A percentile compares a stretch with the other conserved stretches of the same genome.
phyloP scores from a whole-genome alignment of 768 basidiomycete species.

The Mrakia frigida region DNA sequence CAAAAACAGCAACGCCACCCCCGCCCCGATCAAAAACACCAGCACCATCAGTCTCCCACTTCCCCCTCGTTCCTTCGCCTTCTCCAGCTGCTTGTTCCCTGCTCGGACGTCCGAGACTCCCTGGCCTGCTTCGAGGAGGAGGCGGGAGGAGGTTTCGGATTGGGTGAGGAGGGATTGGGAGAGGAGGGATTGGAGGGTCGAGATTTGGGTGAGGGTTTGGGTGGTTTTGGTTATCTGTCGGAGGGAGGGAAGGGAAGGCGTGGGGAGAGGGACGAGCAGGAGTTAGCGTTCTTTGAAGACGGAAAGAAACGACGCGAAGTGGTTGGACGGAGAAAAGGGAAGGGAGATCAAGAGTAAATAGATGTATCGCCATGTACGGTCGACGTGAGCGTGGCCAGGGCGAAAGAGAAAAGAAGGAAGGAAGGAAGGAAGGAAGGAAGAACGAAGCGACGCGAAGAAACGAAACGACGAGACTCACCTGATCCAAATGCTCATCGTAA shows the following conservation, averaged over 20 bases:
- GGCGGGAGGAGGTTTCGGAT: constrained; percentile 82
- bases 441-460: background rate
- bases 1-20: constrained; percentile 82
- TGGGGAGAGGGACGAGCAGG: background rate
- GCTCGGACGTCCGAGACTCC: constrained; percentile 79
- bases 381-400: too few species aligned
- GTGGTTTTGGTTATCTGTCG: constrained; percentile 7
- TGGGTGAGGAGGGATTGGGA: constrained; percentile 78
- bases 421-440: background rate
- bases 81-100: constrained; percentile 82
- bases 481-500: constrained; percentile 19
- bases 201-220: constrained; percentile 51
- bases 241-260: background rate
- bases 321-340: background rate
- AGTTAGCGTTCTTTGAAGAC: background rate
- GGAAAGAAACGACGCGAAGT: background rate
- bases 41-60: constrained; percentile 86
- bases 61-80: constrained; percentile 77
- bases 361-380: too few species aligned
- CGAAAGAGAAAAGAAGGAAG: background rate
- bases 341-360: too few species aligned
- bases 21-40: constrained; percentile 86
- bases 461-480: constrained; percentile 5
- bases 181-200: constrained; percentile 84
- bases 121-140: constrained; percentile 90